Percentiles rank a stretch among this genome's conserved stretches.
phyloP scores from a whole-genome alignment of 371 early-diverging fungal genomes.

The Capillidium rhysosporum region DNA sequence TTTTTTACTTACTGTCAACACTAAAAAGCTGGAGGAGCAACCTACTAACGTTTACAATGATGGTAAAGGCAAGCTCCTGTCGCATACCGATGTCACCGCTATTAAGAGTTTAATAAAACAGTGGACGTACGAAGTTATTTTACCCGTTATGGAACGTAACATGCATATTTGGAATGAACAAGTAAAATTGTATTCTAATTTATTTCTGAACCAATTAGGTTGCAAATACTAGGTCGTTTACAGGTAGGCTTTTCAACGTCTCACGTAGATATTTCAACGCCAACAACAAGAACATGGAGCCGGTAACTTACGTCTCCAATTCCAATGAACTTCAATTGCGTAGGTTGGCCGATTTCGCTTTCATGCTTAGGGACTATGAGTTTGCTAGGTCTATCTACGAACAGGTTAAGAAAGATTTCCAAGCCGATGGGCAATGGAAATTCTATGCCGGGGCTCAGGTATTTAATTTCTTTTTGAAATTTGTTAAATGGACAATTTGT shows the following conservation, averaged over 20 bases:
- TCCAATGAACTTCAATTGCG: conserved; percentile 76
- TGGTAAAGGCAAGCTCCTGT: conserved; percentile 4
- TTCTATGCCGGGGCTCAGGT: conserved; percentile 66
- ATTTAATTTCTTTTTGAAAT: conserved; percentile 4
- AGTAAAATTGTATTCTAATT: conserved; percentile 11
- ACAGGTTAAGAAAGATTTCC: conserved; percentile 72
- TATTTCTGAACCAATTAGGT: conserved; percentile 20
- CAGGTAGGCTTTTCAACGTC: conserved; percentile 75
- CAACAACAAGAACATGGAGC: conserved; percentile 14
- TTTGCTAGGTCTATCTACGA: conserved; percentile 79
- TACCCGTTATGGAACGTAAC: conserved; percentile 79
- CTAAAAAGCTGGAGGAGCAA: too few relatives aligned
- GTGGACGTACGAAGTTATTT: conserved; percentile 46
- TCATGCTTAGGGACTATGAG: conserved; percentile 84
- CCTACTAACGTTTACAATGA: too few relatives aligned
- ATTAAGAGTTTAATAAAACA: conserved; percentile 8
- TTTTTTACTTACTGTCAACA: too few relatives aligned
- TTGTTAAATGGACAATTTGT: background rate
- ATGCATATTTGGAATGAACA: conserved; percentile 82
- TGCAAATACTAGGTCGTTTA: conserved; percentile 61
- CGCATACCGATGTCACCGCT: background rate
- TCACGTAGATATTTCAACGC: conserved; percentile 63
- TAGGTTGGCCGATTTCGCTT: conserved; percentile 81
- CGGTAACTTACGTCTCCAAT: conserved; percentile 15
- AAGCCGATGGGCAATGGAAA: conserved; percentile 60